phyloP scores from a whole-genome alignment of 2,329 filamentous ascomycete species.

The Tolypocladium endophyticum region DNA sequence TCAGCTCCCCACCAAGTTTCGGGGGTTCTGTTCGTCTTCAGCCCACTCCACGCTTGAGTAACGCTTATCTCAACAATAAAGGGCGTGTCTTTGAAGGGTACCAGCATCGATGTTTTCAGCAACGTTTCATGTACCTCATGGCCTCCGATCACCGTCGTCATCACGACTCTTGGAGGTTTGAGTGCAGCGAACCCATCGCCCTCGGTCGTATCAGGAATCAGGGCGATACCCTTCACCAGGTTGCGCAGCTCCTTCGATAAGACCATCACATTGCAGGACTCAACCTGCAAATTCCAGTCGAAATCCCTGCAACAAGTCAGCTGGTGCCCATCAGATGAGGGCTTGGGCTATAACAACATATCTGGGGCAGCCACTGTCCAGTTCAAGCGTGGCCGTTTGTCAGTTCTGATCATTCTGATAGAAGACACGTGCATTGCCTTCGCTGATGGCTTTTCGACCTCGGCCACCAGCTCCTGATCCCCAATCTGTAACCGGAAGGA shows the following conservation, averaged over 20 bases:
- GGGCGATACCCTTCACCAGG: conserved; percentile 10
- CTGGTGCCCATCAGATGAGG: neutral
- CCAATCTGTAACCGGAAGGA: conserved; percentile 11
- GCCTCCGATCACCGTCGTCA: neutral
- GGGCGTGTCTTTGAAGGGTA: conserved; percentile 19
- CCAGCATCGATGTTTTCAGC: conserved; percentile 14
- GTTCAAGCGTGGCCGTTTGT: conserved; percentile 14
- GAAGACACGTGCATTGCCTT: conserved; percentile 11
- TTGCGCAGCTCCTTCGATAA: conserved; percentile 8
- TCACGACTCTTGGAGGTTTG: neutral
- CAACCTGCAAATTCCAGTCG: conserved; percentile 24
- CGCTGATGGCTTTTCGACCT: conserved; percentile 3
- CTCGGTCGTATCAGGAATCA: conserved; percentile 1
- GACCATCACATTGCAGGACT: conserved; percentile 10
- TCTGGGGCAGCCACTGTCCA: conserved; percentile 24
- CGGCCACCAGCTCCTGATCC: conserved; percentile 11
- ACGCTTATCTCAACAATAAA: conserved; percentile 22
- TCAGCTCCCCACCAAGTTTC: conserved; percentile 19
- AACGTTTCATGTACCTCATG: conserved; percentile 8
- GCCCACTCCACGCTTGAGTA: conserved; percentile 16
- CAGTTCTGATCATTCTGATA: conserved; percentile 10
- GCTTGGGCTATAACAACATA: conserved; percentile 13
- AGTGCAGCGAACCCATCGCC: neutral
- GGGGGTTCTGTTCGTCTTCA: conserved; percentile 6
- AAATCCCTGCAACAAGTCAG: conserved; percentile 11